phyloP scores from a whole-genome alignment of 2,329 filamentous ascomycete species.

The Tolypocladium endophyticum region DNA sequence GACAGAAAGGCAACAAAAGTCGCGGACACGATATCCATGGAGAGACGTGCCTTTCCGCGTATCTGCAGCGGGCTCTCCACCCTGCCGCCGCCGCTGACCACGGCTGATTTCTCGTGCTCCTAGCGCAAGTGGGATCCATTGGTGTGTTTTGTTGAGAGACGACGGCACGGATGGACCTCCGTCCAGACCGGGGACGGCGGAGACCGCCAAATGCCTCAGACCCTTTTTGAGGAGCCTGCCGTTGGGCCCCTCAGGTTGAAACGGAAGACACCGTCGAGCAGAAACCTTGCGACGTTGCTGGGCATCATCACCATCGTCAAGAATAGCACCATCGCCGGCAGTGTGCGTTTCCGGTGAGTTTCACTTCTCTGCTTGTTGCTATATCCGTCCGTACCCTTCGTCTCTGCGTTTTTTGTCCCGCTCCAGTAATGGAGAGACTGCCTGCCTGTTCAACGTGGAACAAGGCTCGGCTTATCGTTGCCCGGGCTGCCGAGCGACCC shows the following conservation, averaged over 20 bases:
- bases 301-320: not conserved
- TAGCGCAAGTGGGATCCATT: not conserved
- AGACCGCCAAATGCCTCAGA: not conserved
- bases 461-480: not conserved
- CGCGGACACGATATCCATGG: not conserved
- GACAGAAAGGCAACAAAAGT: not conserved
- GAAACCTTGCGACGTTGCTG: not conserved
- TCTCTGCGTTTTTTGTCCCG: not conserved
- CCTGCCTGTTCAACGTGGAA: not conserved
- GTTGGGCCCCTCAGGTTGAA: not conserved
- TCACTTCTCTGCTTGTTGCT: not conserved
- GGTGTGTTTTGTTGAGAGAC: not conserved
- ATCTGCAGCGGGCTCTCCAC: not conserved
- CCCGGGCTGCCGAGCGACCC: not conserved
- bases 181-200: not conserved
- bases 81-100: not conserved
- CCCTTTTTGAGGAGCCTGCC: not conserved
- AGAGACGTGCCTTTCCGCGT: not conserved
- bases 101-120: not conserved
- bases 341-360: not conserved
- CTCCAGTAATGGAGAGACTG: not conserved
- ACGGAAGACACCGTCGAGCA: not conserved
- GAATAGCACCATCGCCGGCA: not conserved
- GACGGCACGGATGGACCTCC: not conserved
- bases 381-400: not conserved